Conservation (phyloP, 495 filamentous ascomycete genomes). For the Daldinia loculata region DNA sequence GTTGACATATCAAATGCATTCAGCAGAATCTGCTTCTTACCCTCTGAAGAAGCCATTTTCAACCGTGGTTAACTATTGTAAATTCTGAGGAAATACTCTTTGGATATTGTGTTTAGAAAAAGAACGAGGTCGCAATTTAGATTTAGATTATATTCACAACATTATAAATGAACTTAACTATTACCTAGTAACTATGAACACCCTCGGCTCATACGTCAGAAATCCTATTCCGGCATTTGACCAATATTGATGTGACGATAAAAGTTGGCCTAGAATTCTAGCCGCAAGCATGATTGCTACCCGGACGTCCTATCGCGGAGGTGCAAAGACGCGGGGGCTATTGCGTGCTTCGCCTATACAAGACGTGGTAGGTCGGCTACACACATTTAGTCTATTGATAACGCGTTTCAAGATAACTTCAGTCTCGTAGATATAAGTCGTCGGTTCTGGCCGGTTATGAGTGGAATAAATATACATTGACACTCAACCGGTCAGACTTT, state of each 20-base stretch:
- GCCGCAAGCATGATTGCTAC: conserved; percentile 22
- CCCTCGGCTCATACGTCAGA: conserved; percentile 1
- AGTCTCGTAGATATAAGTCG: conserved; percentile 27
- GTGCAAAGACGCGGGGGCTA: conserved; percentile 44
- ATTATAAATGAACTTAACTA: conserved; percentile 13
- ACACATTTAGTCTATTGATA: conserved; percentile 28
- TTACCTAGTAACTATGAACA: conserved; percentile 28
- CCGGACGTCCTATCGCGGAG: conserved; percentile 37
- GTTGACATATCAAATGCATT: conserved; percentile 60
- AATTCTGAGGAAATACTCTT: not conserved
- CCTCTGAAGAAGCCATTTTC: conserved; percentile 37
- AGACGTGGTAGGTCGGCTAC: conserved; percentile 29
- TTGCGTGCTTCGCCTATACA: conserved; percentile 41
- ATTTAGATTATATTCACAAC: not conserved
- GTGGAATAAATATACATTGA: not conserved
- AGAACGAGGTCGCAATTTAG: not conserved
- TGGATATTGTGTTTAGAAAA: not conserved
- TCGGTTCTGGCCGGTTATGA: conserved; percentile 9
- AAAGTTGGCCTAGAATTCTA: conserved; percentile 16
- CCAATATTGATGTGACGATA: conserved; percentile 13
- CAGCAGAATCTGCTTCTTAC: conserved; percentile 54
- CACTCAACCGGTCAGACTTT: conserved; percentile 4
- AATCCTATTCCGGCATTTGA: conserved; percentile 7
- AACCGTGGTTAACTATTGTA: not conserved
- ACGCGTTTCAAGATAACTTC: conserved; percentile 28